Evolutionary conservation across 768 basidiomycete genomes (phyloP), one percentile per base, ranked within the genome.

Genomic region (Podaxis sp.): DNA sequence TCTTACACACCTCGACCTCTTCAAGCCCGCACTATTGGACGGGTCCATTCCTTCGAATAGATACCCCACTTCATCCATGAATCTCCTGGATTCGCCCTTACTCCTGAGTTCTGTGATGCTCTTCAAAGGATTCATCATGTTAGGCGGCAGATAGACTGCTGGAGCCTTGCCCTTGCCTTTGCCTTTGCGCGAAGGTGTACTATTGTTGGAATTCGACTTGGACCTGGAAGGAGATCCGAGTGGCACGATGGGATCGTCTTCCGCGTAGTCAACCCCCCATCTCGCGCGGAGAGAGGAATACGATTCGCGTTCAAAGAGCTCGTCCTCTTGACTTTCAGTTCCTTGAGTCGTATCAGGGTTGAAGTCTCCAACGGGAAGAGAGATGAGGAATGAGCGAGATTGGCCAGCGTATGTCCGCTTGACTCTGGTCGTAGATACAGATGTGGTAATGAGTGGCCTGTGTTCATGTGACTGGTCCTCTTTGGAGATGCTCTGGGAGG

Each of bases 41-140:
- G 71, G 65, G 27, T 85, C 83, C 72, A 93, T 80, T 0, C 92
- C 90, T 70, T 94, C 92, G 62, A 93, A 89, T 4, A 93, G 72
- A 72, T 93, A 94, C 0, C 92, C 92, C 2, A 92, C 82, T 66
- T 93, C 91, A 62, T 94, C 92, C 46, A 92, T 71, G 68, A 93
- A 93, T 14, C 90, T 77, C 63, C 91, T 78, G 57, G 79, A 86
- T 73, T 93, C 90, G 11, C 92, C 92, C 69, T 90, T 90, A 67
- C 82, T 89, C 59, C 91, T 75, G 40, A 93, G 76, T 63, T 93
- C 91, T 0, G 89, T 88, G 47, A 93, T 90, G 61, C 89, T 91
- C 72, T 88, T 89, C 52, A 90, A 67, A 36, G 89, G 86, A 63
- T 90, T 89, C 77, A 84, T 84, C 82, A 87, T 83, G 11, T 82